Evolutionary conservation across 2,329 filamentous ascomycete species (phyloP), one percentile per base, ranked within the genome.

Genomic region (Bipolaris victoriae): DNA sequence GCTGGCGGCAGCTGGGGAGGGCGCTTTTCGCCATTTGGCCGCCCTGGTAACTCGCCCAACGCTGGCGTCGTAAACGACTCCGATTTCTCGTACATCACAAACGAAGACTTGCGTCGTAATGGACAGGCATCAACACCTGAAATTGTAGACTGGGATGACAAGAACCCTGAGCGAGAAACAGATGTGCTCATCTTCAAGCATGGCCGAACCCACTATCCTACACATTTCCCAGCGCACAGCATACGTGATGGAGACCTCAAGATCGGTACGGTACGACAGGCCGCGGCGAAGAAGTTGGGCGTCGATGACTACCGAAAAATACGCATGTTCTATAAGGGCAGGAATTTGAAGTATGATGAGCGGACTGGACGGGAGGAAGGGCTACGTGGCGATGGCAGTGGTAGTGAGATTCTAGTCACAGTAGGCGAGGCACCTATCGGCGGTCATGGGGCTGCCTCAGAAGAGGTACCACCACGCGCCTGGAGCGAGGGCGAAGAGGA

Each of bases 51-150:
- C 59, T 75, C 62, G 59, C 74, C 66, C 20, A 70, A 66, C 50
- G 66, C 72, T 15, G 73, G 87, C 31, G 83, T 87, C 63, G 87
- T 93, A 58, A 90, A 86, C 66, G 89, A 92, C 65, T 85, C 88
- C 33, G 90, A 93, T 78, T 94, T 88, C 75, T 89, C 86, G 72
- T 93, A 94, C 79, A 92, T 93, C 71, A 92, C 90, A n/a, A 87
- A 88, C 26, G 86, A 90, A 68, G 90, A 93, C 68, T 76, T 92
- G 37, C 63, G 66, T 82, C 63, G 76, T 71, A 74, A 75, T 39
- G 69, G 73, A 68, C 66, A 76, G n/a, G 81, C 83, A 60, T 73
- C 77, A 20, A 58, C 53, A 7, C 78, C 73, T 3, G 73, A 75
- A 60, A 73, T 75, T 35, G 73, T 75, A 5, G 74, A 76, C 41